These are phyloP conservation scores for Aspergillus piperis DNA, from an alignment of 2,329 filamentous ascomycete species.

Conservation along the genomic window DNA sequence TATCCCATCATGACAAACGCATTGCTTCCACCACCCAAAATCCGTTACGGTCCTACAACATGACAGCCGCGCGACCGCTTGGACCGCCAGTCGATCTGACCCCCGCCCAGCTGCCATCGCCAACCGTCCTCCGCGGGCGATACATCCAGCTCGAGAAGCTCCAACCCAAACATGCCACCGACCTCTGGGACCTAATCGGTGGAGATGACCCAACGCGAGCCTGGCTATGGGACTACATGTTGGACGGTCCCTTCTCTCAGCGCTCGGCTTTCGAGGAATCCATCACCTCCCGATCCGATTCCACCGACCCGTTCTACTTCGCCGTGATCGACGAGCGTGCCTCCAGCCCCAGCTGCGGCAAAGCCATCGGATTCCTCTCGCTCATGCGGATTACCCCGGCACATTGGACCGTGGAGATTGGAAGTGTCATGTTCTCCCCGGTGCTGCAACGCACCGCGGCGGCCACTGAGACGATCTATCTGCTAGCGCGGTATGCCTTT, in stretches of 20 bases:
- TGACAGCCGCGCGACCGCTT: neutral
- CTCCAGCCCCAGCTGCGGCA: constrained; percentile 26
- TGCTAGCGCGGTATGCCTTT: constrained; percentile 58
- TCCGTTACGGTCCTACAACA: neutral
- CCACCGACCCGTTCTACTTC: constrained; percentile 47
- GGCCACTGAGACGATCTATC: constrained; percentile 60
- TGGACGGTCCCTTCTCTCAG: constrained; percentile 37
- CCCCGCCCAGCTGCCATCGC: neutral
- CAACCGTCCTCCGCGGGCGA: neutral
- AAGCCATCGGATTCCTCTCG: constrained; percentile 46
- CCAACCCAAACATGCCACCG: constrained; percentile 26
- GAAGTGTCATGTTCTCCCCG: constrained; percentile 55
- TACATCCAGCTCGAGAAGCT: neutral
- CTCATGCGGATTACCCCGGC: constrained; percentile 51
- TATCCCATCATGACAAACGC: no score
- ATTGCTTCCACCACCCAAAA: no score
- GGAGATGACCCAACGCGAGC: constrained; percentile 21
- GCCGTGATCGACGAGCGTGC: constrained; percentile 44
- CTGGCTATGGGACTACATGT: constrained; percentile 48
- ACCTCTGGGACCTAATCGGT: constrained; percentile 33
- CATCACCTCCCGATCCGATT: constrained; percentile 27
- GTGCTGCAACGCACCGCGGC: constrained; percentile 55
- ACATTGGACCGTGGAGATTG: constrained; percentile 59
- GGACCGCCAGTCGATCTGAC: constrained; percentile 14
- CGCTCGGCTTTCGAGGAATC: constrained; percentile 31